These are phyloP conservation scores for Falciphora oryzae DNA, from an alignment of 2,329 filamentous ascomycete genomes.

Conservation along the genomic window DNA sequence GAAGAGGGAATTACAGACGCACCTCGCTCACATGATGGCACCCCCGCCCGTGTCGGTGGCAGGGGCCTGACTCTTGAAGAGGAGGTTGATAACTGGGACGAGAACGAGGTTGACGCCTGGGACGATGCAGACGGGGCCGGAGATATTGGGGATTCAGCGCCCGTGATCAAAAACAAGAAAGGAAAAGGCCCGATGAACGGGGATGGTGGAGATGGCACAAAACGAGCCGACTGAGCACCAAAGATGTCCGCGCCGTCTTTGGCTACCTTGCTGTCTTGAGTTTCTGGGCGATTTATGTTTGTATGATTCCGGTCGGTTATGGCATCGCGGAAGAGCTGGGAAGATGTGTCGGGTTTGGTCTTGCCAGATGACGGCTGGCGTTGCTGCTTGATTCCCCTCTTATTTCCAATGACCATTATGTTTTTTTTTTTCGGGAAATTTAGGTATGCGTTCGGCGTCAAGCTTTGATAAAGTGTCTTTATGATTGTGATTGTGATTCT, in stretches of 20 bases:
- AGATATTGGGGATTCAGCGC: slow-evolving; percentile 18
- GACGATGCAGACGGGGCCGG: slow-evolving; percentile 41
- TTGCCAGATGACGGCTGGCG: neutral
- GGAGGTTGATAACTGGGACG: slow-evolving; percentile 91
- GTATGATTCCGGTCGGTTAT: neutral
- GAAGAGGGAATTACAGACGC: slow-evolving; percentile 57
- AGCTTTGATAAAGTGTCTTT: neutral
- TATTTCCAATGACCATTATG: neutral
- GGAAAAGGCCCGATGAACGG: slow-evolving; percentile 14
- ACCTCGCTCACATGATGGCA: slow-evolving; percentile 8
- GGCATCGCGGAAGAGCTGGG: neutral
- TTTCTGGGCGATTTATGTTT: neutral
- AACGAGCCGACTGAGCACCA: slow-evolving; percentile 22
- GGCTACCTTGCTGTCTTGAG: too few species aligned
- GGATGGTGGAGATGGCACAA: slow-evolving; percentile 18
- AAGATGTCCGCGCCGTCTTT: too few species aligned
- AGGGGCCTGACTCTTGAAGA: slow-evolving; percentile 56
- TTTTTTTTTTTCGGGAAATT: neutral
- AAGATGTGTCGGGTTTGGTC: neutral
- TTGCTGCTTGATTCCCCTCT: neutral
- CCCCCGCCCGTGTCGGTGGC: slow-evolving; percentile 15
- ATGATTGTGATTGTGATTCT: neutral
- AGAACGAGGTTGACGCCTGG: slow-evolving; percentile 62
- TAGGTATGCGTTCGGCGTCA: too few species aligned
- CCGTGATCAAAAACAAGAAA: slow-evolving; percentile 12